Base-by-base conservation (phyloP, 169 alveolate species). In the Eimeria acervulina region DNA sequence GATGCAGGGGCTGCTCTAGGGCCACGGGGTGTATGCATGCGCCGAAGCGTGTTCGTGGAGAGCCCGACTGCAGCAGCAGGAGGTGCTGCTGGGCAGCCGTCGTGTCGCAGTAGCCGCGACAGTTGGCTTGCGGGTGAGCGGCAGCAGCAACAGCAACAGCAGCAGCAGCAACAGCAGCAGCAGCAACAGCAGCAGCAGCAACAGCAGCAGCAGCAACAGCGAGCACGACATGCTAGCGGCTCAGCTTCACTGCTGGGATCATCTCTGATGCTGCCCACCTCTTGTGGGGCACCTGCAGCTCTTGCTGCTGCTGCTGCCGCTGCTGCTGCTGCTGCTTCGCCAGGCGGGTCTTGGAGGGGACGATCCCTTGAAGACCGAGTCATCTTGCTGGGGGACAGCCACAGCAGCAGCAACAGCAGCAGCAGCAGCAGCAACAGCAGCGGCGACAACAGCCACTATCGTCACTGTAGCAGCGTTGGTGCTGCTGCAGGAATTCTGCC, bases 11-110 rank as follows among this genome's bases (percentile, higher is more conserved):
- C 70, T 8, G 26, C 13, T 28, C 72, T 28, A 28, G 74, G 91
- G 8, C 91, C 91, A 21, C 36, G 33, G 7, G 76, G 74, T 13
- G 76, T 83, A 61, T 23, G 7, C 15, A 28, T 31, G 17, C 52
- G 31, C 26, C 74, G 91, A 33, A 83, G 91, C 91, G 91, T 83
- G 5, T 83, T 83, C 28, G 91, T 83, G 15, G 91, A 51, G 74
- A 63, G 70, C 59, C 74, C 38, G 17, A 8, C 78, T 19, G 66
- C 55, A 38, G 81, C 66, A 38, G 94, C 94, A 33, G 33, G 44
- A 38, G 40, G 83, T 38, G 83, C 66, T 31, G 94, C 94, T 19
- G 81, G 17, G 40, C 72, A n/a, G 51, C 72, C 31, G 21, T 51
- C 66, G 44, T 78, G 52, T 19, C 89, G 36, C 63, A 42, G 42